Evolutionary conservation across 2,329 filamentous ascomycete species (phyloP).

Genomic region (Colletotrichum paranaense): DNA sequence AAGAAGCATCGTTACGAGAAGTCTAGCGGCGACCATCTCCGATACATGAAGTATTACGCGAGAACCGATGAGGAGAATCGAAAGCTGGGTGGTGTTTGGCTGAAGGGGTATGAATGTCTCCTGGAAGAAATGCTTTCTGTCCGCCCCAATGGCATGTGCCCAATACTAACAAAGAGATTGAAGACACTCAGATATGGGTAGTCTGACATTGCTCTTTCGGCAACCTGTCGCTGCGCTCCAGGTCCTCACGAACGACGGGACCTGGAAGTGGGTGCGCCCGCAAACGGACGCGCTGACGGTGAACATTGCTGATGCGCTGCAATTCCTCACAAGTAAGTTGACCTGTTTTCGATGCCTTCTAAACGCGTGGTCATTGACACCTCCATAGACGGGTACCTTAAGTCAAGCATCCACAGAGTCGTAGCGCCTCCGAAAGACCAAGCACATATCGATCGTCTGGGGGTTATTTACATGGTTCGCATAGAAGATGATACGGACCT

Average conservation of each 20-base stretch:
- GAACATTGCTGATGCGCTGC: conserved; percentile 59
- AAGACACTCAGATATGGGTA: conserved; percentile 63
- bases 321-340: conserved; percentile 52
- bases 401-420: conserved; percentile 48
- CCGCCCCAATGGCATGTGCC: no score
- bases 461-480: neutral
- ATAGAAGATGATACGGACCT: conserved; percentile 44
- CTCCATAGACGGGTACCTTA: conserved; percentile 46
- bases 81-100: neutral
- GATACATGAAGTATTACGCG: neutral
- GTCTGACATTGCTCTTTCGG: conserved; percentile 64
- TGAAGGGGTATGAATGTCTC: neutral
- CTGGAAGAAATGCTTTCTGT: no score
- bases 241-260: conserved; percentile 55
- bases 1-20: neutral
- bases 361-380: neutral
- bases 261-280: conserved; percentile 44
- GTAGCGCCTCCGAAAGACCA: conserved; percentile 47
- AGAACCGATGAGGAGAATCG: neutral
- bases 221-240: conserved; percentile 67
- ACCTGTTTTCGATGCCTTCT: neutral
- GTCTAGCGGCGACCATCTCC: neutral
- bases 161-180: neutral
- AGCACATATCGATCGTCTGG: conserved; percentile 37
- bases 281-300: conserved; percentile 54